Percentiles rank a stretch among this genome's conserved stretches.
phyloP scores from a whole-genome alignment of 75 land plant species.

The Larix kaempferi region DNA sequence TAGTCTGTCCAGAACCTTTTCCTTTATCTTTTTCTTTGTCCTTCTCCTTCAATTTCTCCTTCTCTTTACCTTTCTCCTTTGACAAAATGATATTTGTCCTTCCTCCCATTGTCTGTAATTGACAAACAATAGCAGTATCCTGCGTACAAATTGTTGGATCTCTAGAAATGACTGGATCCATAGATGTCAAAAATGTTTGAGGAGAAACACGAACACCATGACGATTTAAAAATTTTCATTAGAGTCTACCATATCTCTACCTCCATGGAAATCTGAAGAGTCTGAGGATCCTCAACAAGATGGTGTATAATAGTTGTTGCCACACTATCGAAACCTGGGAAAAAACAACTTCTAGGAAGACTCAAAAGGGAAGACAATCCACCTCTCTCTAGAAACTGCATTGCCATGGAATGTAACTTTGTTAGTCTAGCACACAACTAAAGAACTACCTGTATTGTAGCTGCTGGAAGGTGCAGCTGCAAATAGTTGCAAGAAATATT shows the following conservation, averaged over 20 bases:
- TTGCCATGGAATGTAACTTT: slow-evolving; percentile 66
- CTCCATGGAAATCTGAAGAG: slow-evolving; percentile 94
- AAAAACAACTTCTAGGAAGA: slow-evolving; percentile 67
- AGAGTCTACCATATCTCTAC: slow-evolving; percentile 80
- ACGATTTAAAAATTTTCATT: no score
- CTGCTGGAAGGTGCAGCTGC: slow-evolving; percentile 59
- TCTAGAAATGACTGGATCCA: slow-evolving; percentile 88
- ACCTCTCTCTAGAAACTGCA: slow-evolving; percentile 82
- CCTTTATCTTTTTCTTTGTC: slow-evolving; percentile 36
- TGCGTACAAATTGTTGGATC: slow-evolving; percentile 84
- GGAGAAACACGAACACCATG: slow-evolving; percentile 58
- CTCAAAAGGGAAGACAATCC: slow-evolving; percentile 70
- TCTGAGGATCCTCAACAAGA: slow-evolving; percentile 95
- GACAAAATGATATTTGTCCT: slow-evolving; percentile 53
- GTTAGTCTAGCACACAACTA: slow-evolving; percentile 96
- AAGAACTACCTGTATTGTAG: slow-evolving; percentile 71
- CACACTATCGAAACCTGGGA: slow-evolving; percentile 81
- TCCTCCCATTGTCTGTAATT: slow-evolving; percentile 67
- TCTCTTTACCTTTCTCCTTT: slow-evolving; percentile 75
- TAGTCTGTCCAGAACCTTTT: slow-evolving; percentile 25
- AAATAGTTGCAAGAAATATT: slow-evolving; percentile 55
- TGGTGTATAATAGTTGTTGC: slow-evolving; percentile 83
- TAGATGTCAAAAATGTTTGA: slow-evolving; percentile 64
- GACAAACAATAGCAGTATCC: slow-evolving; percentile 72
- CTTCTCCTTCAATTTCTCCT: slow-evolving; percentile 22